Conservation (phyloP, 371 early-diverging fungal species). For the Mortierella sp. region DNA sequence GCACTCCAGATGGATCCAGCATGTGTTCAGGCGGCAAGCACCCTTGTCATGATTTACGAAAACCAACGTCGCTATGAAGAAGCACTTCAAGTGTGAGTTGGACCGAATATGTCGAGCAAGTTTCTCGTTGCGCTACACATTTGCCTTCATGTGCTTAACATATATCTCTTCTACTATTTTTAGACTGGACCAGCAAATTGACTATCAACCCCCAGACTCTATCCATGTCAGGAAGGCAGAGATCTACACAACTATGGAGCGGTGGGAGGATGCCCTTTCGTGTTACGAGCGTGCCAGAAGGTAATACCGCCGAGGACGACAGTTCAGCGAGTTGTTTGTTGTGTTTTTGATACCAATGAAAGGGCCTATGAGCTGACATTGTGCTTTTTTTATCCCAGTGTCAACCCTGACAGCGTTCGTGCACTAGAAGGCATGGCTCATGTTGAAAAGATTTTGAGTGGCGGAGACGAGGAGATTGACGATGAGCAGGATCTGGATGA, state of each 20-base stretch:
- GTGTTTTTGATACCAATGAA: too few species aligned
- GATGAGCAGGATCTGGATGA: conserved; percentile 24
- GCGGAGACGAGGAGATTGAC: conserved; percentile 35
- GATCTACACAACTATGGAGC: conserved; percentile 23
- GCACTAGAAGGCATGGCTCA: conserved; percentile 22
- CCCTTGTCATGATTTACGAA: conserved; percentile 22
- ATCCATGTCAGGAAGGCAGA: conserved; percentile 31
- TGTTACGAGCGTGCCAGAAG: conserved; percentile 32
- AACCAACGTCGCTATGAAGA: conserved; percentile 24
- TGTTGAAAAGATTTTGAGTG: conserved; percentile 32
- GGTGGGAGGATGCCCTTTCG: conserved; percentile 31
- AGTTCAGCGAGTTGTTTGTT: not conserved
- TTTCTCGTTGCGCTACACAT: not conserved
- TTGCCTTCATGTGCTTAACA: not conserved
- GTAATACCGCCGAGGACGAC: not conserved
- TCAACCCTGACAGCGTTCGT: conserved; percentile 23
- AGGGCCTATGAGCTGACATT: not conserved
- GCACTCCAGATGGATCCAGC: conserved; percentile 39
- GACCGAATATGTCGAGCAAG: not conserved
- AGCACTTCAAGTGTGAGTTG: conserved; percentile 34
- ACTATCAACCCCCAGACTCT: conserved; percentile 30
- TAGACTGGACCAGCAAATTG: conserved; percentile 39
- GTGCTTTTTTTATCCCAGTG: not conserved
- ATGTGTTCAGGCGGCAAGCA: conserved; percentile 26
- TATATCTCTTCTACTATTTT: not conserved